phyloP scores from a whole-genome alignment of 1,284 basidiomycete genomes.

The Pholiota adiposa region DNA sequence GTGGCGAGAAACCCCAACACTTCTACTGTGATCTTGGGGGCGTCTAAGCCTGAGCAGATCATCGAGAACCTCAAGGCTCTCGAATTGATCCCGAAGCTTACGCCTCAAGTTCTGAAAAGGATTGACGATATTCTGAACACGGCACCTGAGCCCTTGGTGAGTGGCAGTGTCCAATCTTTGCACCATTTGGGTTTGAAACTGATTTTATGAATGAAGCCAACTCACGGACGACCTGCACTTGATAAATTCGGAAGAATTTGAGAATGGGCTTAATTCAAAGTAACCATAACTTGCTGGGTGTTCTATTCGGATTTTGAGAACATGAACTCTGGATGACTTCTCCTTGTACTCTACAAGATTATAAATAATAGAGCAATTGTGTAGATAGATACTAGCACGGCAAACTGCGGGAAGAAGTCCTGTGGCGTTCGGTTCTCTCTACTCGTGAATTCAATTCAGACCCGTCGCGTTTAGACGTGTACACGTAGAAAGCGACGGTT shows the following conservation, averaged over 20 bases:
- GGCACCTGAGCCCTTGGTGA: conserved; percentile 5
- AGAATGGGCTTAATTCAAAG: background rate
- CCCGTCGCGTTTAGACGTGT: too few relatives aligned
- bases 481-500: too few relatives aligned
- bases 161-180: background rate
- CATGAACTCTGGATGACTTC: too few relatives aligned
- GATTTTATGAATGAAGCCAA: background rate
- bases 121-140: conserved; percentile 63
- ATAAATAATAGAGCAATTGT: too few relatives aligned
- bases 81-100: conserved; percentile 72
- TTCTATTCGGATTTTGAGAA: too few relatives aligned
- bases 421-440: too few relatives aligned
- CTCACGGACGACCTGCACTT: background rate
- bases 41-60: conserved; percentile 52
- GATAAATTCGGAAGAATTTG: conserved; percentile 4
- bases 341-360: too few relatives aligned
- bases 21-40: conserved; percentile 71
- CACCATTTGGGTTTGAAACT: too few relatives aligned
- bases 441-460: too few relatives aligned
- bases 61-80: conserved; percentile 48
- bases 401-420: too few relatives aligned
- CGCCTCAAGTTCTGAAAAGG: conserved; percentile 62
- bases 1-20: conserved; percentile 71
- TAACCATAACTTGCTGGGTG: too few relatives aligned
- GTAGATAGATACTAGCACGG: too few relatives aligned